These are phyloP conservation scores for Fusarium bulbicola DNA, from an alignment of 2,329 filamentous ascomycete species.

Conservation along the genomic window DNA sequence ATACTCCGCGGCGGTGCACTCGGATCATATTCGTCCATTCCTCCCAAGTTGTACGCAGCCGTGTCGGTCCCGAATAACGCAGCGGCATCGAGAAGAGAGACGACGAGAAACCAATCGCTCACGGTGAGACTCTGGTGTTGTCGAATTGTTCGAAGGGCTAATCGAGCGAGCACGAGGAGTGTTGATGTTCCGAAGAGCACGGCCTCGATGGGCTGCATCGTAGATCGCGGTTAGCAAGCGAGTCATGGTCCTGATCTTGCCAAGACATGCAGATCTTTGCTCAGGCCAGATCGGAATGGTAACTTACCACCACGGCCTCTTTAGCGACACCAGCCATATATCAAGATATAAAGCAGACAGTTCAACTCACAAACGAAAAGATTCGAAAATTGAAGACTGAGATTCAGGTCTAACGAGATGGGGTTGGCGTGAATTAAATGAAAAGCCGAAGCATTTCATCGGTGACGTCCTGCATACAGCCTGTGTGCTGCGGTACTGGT, in stretches of 20 bases:
- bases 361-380: not conserved
- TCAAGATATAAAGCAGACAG: not conserved
- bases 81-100: slow-evolving; percentile 38
- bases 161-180: slow-evolving; percentile 33
- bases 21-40: slow-evolving; percentile 41
- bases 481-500: not conserved
- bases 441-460: not conserved
- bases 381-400: not conserved
- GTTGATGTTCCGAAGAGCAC: slow-evolving; percentile 36
- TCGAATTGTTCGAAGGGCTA: slow-evolving; percentile 38
- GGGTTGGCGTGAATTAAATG: slow-evolving; percentile 24
- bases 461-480: slow-evolving; percentile 2
- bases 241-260: not conserved
- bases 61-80: slow-evolving; percentile 42
- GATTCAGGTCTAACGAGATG: not conserved
- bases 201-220: slow-evolving; percentile 43
- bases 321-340: slow-evolving; percentile 27
- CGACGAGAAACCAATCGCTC: slow-evolving; percentile 44
- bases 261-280: not conserved
- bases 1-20: slow-evolving; percentile 11
- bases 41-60: slow-evolving; percentile 41
- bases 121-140: slow-evolving; percentile 41
- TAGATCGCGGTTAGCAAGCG: slow-evolving; percentile 12
- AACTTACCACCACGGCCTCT: slow-evolving; percentile 32
- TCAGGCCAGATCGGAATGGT: not conserved